Evolutionary conservation across 257 asterid species (phyloP), one percentile per base, ranked within the genome.

Genomic region (Coffea canephora): DNA sequence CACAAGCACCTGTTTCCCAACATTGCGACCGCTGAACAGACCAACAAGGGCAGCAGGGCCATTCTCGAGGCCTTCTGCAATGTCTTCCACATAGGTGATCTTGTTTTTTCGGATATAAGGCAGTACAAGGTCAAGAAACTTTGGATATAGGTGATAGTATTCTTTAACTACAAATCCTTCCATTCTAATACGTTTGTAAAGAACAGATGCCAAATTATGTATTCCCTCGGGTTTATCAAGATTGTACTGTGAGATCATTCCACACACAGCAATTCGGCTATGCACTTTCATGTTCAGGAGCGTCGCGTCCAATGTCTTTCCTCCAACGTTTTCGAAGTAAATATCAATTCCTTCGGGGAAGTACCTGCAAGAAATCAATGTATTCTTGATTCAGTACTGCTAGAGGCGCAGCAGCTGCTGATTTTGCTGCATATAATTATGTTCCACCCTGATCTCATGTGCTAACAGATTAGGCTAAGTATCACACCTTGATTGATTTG

Each of bases 231-330:
- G 86, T 62, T 81, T 66, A 3, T 78, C 88, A 14, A 81, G 86
- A 54, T 84, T 82, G 76, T 90, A 88, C 23, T 90, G 94, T 6
- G 92, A 90, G 79, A 90, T 85, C 81, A 84, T 73, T 15, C 87
- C 87, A 34, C 85, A 84, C 3, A 74, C 77, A 41, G 82, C 78
- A 14, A 83, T 72, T 9, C 86, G 79, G 45, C 84, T 85, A 9
- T 68, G 77, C 62, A 49, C 25, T 31, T 64, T 84, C 84, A 81
- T 84, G 74, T 80, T 77, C 16, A 66, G 75, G 25, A 84, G 72
- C 70, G 74, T 84, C 2, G 84, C 83, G 11, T 84, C 87, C 4
- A 79, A 74, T 77, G 77, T 76, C 79, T 76, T 77, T 66, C 83
- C 86, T 34, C 86, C 86, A 18, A 84, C 87, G 21, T 84, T 84